phyloP scores from a whole-genome alignment of 306 rosid genomes.

The Prunus dulcis region DNA sequence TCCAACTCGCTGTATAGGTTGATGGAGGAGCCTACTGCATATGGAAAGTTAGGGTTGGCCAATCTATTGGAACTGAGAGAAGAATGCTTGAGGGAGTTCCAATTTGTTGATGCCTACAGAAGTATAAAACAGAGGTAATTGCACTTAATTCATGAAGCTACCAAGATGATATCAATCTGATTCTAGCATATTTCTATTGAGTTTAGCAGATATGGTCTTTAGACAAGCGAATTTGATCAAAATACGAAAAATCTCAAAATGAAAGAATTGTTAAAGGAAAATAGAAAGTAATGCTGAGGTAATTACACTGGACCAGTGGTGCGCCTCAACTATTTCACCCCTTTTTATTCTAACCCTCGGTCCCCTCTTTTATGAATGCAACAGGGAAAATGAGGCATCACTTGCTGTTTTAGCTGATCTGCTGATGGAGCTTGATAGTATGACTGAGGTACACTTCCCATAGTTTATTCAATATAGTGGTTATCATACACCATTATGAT shows the following conservation, averaged over 20 bases:
- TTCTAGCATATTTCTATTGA: not conserved
- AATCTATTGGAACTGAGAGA: conserved; percentile 96
- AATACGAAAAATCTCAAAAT: not conserved
- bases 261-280: not conserved
- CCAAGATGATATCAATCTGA: not conserved
- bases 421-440: conserved; percentile 78
- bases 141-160: not conserved
- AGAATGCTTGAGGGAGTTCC: conserved; percentile 99
- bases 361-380: not conserved
- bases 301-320: not conserved
- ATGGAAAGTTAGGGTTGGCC: conserved; percentile 92
- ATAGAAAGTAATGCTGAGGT: not conserved
- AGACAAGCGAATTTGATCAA: not conserved
- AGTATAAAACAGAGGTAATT: conserved; percentile 90
- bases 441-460: conserved; percentile 69
- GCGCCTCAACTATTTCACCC: not conserved
- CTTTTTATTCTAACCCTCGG: not conserved
- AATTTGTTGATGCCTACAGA: conserved; percentile 88
- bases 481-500: not conserved
- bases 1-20: conserved; percentile 50
- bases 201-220: not conserved
- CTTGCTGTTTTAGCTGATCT: conserved; percentile 95
- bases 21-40: conserved; percentile 98
- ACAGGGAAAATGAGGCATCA: conserved; percentile 99
- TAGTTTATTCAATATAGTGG: not conserved